Evolutionary conservation across 2,329 filamentous ascomycete species (phyloP), one percentile per base, ranked within the genome.

Genomic region (Coniochaeta sp.): DNA sequence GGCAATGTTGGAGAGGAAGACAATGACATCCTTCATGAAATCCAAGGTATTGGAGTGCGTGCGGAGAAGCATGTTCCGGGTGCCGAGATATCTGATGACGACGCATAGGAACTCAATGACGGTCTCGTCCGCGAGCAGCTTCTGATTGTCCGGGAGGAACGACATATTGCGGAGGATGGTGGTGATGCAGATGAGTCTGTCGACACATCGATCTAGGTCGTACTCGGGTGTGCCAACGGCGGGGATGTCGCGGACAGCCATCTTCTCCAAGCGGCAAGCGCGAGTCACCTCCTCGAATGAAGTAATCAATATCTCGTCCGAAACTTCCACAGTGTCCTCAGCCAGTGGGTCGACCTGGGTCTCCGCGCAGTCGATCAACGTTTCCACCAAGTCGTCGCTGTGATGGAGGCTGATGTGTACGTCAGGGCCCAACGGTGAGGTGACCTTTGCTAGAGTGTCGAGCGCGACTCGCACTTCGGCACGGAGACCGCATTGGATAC

Each of bases 11-110:
- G 93, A 97, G 59, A 99, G 79, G 65, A 96, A 86, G 17, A 91
- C 88, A 61, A 98, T 85, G 33, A 92, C 80, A 72, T 99, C 95
- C 75, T 99, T 99, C 90, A 97, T 96, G 68, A 98, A 93, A 73
- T 99, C 95, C 65, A 97, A 79, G 0, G 90, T 95, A 73, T 97
- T 96, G 69, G 84, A 81, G 65, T 95, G 84, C 3, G 87, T 91
- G 43, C 91, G 86, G 47, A 98, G 77, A 33, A 98, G 82, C 81
- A 93, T 90, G 66, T 91, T 91, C 16, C 92, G 88, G 4, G 93
- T 97, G 33, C 93, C 95, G 16, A 98, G 81, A 65, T 95, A 90
- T 62, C 92, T 83, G 64, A 98, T 92, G 4, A 93, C 84, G 54
- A 87, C 87, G 61, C 91, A 91, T 9, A 97, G 77, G 68, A 97